These are phyloP conservation scores for Colletotrichum sp. DNA, from an alignment of 2,329 filamentous ascomycete species.

Conservation along the genomic window DNA sequence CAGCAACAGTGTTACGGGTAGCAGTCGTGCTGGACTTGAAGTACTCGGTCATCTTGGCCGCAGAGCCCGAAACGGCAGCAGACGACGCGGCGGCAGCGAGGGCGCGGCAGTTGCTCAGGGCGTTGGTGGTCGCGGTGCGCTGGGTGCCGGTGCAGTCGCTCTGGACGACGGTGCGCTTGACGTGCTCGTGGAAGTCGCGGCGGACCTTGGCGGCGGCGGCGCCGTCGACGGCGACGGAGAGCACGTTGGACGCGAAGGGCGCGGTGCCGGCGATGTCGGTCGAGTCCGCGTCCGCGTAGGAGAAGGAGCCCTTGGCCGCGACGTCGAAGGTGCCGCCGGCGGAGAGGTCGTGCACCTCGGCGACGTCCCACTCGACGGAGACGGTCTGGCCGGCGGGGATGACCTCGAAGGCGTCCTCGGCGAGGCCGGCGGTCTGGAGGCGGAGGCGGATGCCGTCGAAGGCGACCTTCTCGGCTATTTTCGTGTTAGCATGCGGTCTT, in stretches of 20 bases:
- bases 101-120: slow-evolving; percentile 57
- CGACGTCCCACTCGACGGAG: slow-evolving; percentile 59
- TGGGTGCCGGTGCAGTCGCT: slow-evolving; percentile 58
- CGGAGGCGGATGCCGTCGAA: slow-evolving; percentile 61
- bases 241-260: slow-evolving; percentile 62
- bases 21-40: slow-evolving; percentile 62
- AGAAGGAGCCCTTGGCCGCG: slow-evolving; percentile 59
- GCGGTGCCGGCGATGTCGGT: slow-evolving; percentile 60
- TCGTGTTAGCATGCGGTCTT: background rate
- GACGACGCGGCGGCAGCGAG: slow-evolving; percentile 58
- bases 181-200: slow-evolving; percentile 43
- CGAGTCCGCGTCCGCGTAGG: slow-evolving; percentile 55
- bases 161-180: slow-evolving; percentile 57
- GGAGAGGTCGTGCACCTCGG: slow-evolving; percentile 58
- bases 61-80: slow-evolving; percentile 53
- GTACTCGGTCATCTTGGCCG: slow-evolving; percentile 61
- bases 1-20: slow-evolving; percentile 54
- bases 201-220: slow-evolving; percentile 55
- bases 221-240: slow-evolving; percentile 63
- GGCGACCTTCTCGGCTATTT: slow-evolving; percentile 43
- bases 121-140: slow-evolving; percentile 49
- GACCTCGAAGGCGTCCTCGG: slow-evolving; percentile 53
- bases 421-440: slow-evolving; percentile 48
- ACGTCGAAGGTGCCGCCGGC: slow-evolving; percentile 61
- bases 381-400: slow-evolving; percentile 55